A percentile compares a stretch with the other conserved stretches of the same genome.
Conservation (phyloP, 2,329 filamentous ascomycete species). For the Botrytis fabae region DNA sequence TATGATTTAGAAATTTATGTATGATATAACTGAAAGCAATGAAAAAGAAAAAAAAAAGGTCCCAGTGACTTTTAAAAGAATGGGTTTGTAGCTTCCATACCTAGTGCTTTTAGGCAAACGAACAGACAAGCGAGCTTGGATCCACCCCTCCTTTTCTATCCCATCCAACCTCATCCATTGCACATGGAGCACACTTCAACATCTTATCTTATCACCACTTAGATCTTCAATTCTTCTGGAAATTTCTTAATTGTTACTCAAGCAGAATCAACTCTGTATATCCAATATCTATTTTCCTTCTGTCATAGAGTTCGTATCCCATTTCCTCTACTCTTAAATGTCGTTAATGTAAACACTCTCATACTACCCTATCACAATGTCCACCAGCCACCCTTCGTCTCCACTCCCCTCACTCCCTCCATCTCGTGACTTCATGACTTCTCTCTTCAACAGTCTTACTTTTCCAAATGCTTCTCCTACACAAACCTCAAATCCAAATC, state of each 20-base stretch:
- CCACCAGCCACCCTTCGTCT: background rate
- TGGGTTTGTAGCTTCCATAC: background rate
- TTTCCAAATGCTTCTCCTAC: constrained; percentile 5
- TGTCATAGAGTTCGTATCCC: background rate
- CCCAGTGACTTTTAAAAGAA: background rate
- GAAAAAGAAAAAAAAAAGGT: background rate
- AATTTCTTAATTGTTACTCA: background rate
- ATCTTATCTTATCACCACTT: background rate
- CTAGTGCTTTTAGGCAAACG: background rate
- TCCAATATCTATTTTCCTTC: background rate
- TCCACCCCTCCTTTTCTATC: constrained; percentile 5
- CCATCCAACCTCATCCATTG: background rate
- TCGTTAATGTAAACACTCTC: background rate
- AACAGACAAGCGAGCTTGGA: constrained; percentile 10
- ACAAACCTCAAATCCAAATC: background rate
- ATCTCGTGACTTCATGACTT: constrained; percentile 36
- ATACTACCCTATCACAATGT: background rate
- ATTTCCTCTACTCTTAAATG: background rate
- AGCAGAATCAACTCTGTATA: background rate
- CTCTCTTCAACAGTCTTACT: constrained; percentile 36
- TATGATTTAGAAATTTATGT: constrained; percentile 21
- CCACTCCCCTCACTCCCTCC: constrained; percentile 30
- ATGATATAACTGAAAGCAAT: background rate
- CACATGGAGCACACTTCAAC: background rate
- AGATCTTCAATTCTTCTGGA: background rate